These are phyloP conservation scores for Neocallimastix lanati DNA, from an alignment of 192 early-diverging fungal genomes.

Conservation along the genomic window DNA sequence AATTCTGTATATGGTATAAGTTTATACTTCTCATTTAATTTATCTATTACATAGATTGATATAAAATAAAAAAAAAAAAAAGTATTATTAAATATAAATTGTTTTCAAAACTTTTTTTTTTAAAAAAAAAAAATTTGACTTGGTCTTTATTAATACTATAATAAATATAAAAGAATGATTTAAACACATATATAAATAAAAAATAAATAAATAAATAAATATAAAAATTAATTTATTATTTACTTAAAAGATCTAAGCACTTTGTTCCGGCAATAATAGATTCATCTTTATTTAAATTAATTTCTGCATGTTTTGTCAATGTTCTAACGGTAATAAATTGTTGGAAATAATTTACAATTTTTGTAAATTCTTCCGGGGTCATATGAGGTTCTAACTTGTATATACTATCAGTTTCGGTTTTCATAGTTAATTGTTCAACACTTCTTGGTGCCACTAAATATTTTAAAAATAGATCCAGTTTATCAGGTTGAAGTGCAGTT, in stretches of 20 bases:
- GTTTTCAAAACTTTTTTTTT: too few species aligned
- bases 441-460: not conserved
- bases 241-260: not conserved
- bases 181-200: too few species aligned
- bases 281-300: not conserved
- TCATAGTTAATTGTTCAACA: not conserved
- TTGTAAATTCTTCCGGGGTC: not conserved
- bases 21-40: conserved; percentile 32
- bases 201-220: too few species aligned
- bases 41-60: conserved; percentile 19
- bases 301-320: not conserved
- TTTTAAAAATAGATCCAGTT: not conserved
- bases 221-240: not conserved
- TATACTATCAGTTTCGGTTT: not conserved
- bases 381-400: not conserved
- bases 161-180: too few species aligned
- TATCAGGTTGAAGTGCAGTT: not conserved
- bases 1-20: conserved; percentile 40
- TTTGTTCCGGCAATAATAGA: not conserved
- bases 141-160: too few species aligned
- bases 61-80: too few species aligned
- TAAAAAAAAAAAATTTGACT: too few species aligned
- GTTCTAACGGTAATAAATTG: not conserved
- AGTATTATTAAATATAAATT: too few species aligned
- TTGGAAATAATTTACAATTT: not conserved